Evolutionary conservation across 2,329 filamentous ascomycete species (phyloP).

Genomic region (Ascochyta viciae-villosae): DNA sequence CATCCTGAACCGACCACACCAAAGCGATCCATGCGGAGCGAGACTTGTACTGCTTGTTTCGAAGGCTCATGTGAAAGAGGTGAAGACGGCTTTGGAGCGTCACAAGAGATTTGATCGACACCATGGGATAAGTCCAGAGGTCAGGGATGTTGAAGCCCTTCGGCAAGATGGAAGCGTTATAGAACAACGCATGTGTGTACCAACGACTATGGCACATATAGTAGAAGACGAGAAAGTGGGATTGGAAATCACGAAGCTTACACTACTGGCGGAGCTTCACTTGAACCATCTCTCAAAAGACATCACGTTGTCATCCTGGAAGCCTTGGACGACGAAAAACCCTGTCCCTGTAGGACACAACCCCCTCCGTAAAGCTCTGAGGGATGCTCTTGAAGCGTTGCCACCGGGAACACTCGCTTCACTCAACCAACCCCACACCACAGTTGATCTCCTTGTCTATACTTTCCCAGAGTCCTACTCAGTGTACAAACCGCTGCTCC

Average conservation of each 20-base stretch:
- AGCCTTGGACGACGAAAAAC: neutral
- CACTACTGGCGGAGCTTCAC: slow-evolving; percentile 14
- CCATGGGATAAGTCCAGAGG: slow-evolving; percentile 36
- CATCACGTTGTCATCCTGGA: slow-evolving; percentile 23
- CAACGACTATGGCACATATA: slow-evolving; percentile 22
- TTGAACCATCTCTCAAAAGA: slow-evolving; percentile 19
- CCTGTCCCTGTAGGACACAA: slow-evolving; percentile 16
- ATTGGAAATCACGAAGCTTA: neutral
- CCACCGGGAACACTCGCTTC: slow-evolving; percentile 19
- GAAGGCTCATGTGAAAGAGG: slow-evolving; percentile 45
- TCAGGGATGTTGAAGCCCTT: neutral
- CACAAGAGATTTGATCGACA: slow-evolving; percentile 34
- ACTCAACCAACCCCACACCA: slow-evolving; percentile 15
- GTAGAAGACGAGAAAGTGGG: neutral
- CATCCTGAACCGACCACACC: neutral
- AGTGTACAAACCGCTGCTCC: slow-evolving; percentile 64
- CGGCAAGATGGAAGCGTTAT: neutral
- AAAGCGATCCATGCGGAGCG: neutral
- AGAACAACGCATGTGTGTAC: slow-evolving; percentile 28
- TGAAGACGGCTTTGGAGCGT: slow-evolving; percentile 49
- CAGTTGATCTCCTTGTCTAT: slow-evolving; percentile 23
- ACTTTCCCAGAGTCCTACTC: slow-evolving; percentile 56
- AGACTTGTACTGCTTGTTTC: slow-evolving; percentile 34
- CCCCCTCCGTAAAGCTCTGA: slow-evolving; percentile 32
- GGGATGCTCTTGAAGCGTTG: slow-evolving; percentile 21